These are phyloP conservation scores for Selenicereus undatus DNA, from an alignment of 148 eudicot genomes.

Conservation along the genomic window DNA sequence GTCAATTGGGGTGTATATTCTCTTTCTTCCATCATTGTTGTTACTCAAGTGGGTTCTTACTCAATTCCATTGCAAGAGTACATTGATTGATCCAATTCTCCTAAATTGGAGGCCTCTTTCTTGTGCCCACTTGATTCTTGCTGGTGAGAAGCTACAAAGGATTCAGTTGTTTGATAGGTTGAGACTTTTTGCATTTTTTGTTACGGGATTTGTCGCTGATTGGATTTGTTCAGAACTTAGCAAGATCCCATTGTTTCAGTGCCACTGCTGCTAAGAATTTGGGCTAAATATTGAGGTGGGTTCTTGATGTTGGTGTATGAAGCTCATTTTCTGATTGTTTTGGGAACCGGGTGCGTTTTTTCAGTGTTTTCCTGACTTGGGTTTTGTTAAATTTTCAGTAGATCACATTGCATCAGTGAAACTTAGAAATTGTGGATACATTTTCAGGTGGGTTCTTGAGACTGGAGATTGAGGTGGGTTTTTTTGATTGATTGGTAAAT, in stretches of 20 bases:
- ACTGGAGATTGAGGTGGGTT: background rate
- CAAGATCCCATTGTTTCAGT: constrained; percentile 22
- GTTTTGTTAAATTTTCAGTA: background rate
- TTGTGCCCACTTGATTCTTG: constrained; percentile 13
- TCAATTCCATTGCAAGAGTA: constrained; percentile 4
- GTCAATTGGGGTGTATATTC: constrained; percentile 15
- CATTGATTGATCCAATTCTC: constrained; percentile 17
- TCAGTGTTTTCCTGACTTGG: background rate
- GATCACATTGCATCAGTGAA: constrained; percentile 1
- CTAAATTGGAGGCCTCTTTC: constrained; percentile 14
- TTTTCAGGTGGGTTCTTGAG: constrained; percentile 6
- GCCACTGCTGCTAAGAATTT: constrained; percentile 16
- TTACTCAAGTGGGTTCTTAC: constrained; percentile 22
- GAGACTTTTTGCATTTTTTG: background rate
- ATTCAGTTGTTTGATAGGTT: background rate
- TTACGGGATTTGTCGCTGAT: background rate
- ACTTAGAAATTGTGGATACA: background rate
- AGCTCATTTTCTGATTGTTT: background rate
- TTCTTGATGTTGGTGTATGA: background rate
- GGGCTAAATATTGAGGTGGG: constrained; percentile 6
- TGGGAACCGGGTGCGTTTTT: background rate
- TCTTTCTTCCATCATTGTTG: background rate
- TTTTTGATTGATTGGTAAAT: constrained; percentile 5
- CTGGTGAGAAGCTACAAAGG: constrained; percentile 9
- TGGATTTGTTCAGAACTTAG: background rate